Conservation (phyloP, 768 basidiomycete genomes). For the Boletus subparvulus region DNA sequence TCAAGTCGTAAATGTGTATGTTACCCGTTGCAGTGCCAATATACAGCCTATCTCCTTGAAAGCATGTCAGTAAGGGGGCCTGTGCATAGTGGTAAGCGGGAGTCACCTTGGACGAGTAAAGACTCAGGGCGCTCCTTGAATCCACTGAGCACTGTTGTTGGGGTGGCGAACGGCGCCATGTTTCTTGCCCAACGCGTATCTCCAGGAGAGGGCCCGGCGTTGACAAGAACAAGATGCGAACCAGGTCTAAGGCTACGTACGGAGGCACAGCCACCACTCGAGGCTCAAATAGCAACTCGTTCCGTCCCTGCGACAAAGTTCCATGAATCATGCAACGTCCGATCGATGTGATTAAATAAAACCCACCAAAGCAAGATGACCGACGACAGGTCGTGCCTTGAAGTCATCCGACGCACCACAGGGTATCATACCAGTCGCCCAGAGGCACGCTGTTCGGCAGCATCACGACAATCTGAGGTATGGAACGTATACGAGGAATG, state of each 20-base stretch:
- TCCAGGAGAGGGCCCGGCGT: background rate
- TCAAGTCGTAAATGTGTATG: slow-evolving; percentile 51
- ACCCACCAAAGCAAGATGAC: no score
- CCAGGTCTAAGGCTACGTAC: background rate
- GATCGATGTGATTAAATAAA: no score
- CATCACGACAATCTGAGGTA: no score
- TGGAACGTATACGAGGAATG: no score
- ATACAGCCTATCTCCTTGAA: slow-evolving; percentile 57
- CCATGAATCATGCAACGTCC: no score
- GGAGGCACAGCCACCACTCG: slow-evolving; percentile 6
- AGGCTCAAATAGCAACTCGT: no score
- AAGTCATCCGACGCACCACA: no score
- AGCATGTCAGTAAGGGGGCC: background rate
- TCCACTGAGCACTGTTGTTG: slow-evolving; percentile 27
- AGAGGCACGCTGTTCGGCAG: no score
- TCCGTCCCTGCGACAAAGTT: no score
- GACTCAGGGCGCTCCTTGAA: slow-evolving; percentile 39
- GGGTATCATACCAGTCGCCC: no score
- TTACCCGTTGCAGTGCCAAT: slow-evolving; percentile 59
- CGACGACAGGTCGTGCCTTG: no score
- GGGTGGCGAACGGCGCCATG: slow-evolving; percentile 36
- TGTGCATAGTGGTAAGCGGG: background rate
- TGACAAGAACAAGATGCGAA: background rate
- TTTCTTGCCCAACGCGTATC: background rate
- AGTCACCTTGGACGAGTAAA: slow-evolving; percentile 31